A percentile compares a stretch with the other conserved stretches of the same genome.
These are phyloP conservation scores for Tarenaya hassleriana DNA, from an alignment of 345 rosid species.

Conservation along the genomic window DNA sequence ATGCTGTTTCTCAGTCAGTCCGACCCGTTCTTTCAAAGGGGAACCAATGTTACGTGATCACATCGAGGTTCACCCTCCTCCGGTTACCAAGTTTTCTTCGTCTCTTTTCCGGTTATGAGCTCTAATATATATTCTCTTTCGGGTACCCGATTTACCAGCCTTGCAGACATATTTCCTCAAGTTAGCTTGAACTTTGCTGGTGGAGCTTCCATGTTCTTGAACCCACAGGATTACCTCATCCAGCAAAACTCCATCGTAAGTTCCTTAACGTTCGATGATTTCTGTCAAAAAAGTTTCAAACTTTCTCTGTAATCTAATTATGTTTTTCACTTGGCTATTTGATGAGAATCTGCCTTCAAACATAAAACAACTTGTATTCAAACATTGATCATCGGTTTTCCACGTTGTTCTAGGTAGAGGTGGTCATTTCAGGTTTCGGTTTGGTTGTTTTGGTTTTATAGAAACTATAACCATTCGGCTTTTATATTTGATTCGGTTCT, in stretches of 20 bases:
- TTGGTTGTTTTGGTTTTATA: too few relatives aligned
- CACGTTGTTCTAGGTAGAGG: too few relatives aligned
- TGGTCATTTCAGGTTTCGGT: neutral
- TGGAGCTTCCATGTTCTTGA: conserved; percentile 69
- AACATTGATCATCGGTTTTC: too few relatives aligned
- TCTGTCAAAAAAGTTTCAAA: too few relatives aligned
- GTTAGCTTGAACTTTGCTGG: conserved; percentile 88
- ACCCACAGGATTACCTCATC: conserved; percentile 74
- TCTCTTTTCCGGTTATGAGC: conserved; percentile 1
- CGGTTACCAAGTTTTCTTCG: neutral
- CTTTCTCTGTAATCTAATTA: too few relatives aligned
- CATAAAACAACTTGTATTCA: too few relatives aligned
- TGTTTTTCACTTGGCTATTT: too few relatives aligned
- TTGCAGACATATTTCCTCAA: conserved; percentile 65
- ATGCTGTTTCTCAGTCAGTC: conserved; percentile 48
- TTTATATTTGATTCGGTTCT: neutral
- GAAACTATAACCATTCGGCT: too few relatives aligned
- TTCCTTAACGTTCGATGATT: too few relatives aligned
- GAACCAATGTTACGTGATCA: conserved; percentile 51
- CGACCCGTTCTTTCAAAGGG: conserved; percentile 54
- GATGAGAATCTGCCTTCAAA: too few relatives aligned
- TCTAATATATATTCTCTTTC: neutral
- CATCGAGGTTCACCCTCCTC: conserved; percentile 54
- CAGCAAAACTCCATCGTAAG: conserved; percentile 75
- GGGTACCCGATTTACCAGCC: conserved; percentile 35